Percentiles rank a stretch among this genome's conserved stretches.
phyloP scores from a whole-genome alignment of 2,329 filamentous ascomycete genomes.

The Conoideocrella luteorostrata region DNA sequence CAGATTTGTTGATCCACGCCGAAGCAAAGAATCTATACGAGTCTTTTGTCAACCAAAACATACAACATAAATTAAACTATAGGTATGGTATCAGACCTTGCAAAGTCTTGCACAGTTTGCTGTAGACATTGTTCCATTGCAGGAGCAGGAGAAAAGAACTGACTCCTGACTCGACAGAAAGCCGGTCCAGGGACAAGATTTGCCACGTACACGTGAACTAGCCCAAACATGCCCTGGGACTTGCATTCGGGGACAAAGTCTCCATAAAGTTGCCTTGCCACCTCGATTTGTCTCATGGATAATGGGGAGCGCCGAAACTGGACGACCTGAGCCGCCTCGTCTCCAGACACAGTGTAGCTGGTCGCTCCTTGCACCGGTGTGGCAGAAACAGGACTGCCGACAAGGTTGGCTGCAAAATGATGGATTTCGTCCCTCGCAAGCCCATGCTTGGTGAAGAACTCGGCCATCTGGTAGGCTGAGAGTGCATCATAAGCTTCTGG shows the following conservation, averaged over 20 bases:
- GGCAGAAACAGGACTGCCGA: conserved; percentile 10
- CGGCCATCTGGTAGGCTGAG: conserved; percentile 9
- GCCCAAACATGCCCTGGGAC: conserved; percentile 7
- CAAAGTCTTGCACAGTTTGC: conserved; percentile 11
- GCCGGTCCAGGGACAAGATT: conserved; percentile 11
- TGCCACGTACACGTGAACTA: conserved; percentile 11
- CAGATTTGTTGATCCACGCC: conserved; percentile 11
- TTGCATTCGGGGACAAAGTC: conserved; percentile 11
- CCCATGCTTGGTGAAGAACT: conserved; percentile 9
- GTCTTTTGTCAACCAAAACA: too few species aligned
- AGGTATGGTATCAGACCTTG: conserved; percentile 9
- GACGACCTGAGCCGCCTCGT: conserved; percentile 9
- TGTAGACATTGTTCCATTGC: conserved; percentile 8
- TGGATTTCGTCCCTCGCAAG: conserved; percentile 10
- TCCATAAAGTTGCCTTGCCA: conserved; percentile 10
- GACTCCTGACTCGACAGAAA: conserved; percentile 10
- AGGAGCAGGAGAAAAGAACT: conserved; percentile 4
- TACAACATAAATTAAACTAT: background rate
- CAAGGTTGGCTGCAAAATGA: conserved; percentile 7
- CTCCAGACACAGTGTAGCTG: conserved; percentile 14
- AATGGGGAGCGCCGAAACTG: conserved; percentile 14
- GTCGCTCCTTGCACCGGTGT: conserved; percentile 14
- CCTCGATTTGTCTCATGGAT: conserved; percentile 8
- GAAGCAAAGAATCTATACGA: conserved; percentile 14
- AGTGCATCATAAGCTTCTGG: conserved; percentile 8